phyloP scores from a whole-genome alignment of 495 filamentous ascomycete genomes.

The Annulohypoxylon maeteangense region DNA sequence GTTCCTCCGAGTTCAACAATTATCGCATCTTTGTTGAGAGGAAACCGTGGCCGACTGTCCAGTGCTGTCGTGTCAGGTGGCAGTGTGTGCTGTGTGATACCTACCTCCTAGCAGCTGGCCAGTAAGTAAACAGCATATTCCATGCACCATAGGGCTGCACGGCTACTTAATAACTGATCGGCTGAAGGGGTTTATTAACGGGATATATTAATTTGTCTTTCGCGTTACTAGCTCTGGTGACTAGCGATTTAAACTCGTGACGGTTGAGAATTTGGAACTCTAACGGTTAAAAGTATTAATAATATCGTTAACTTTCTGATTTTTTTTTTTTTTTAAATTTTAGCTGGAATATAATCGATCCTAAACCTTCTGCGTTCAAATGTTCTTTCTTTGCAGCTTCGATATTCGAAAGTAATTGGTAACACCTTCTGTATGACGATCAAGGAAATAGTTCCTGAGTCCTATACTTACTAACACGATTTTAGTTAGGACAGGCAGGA shows the following conservation, averaged over 20 bases:
- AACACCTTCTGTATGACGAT: background rate
- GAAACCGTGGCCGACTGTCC: background rate
- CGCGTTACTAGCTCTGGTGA: slow-evolving; percentile 28
- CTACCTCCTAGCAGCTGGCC: no score
- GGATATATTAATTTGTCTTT: slow-evolving; percentile 29
- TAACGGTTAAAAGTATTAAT: slow-evolving; percentile 6
- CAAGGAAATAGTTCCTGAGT: slow-evolving; percentile 6
- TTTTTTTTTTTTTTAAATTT: background rate
- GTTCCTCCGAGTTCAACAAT: slow-evolving; percentile 23
- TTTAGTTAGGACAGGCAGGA: slow-evolving; percentile 34
- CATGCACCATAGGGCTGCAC: slow-evolving; percentile 23
- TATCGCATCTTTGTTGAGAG: slow-evolving; percentile 34
- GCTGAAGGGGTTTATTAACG: slow-evolving; percentile 25
- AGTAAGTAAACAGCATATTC: background rate
- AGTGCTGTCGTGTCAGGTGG: slow-evolving; percentile 1
- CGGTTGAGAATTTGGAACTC: background rate
- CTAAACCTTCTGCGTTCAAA: background rate
- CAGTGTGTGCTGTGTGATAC: background rate
- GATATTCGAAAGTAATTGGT: background rate
- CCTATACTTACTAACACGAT: slow-evolving; percentile 19
- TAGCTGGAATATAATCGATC: background rate
- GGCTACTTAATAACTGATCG: background rate
- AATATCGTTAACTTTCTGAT: background rate
- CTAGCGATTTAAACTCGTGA: slow-evolving; percentile 16
- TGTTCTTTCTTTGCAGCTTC: background rate